These are phyloP conservation scores for Craspedostauros australis DNA, from an alignment of 108 stramenopile genomes.

Conservation along the genomic window DNA sequence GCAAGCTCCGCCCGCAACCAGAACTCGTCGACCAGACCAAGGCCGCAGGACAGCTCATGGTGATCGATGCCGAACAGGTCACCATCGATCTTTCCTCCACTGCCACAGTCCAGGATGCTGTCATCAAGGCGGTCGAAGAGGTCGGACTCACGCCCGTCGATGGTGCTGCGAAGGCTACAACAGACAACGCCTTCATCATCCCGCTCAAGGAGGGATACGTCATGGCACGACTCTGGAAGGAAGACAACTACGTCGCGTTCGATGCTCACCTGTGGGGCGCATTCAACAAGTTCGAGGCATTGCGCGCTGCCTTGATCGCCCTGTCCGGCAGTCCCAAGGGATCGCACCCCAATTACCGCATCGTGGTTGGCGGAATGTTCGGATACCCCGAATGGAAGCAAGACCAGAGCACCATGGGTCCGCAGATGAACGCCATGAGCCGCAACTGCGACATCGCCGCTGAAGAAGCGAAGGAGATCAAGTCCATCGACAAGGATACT, in stretches of 20 bases:
- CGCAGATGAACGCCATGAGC: conserved; percentile 26
- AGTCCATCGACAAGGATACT: too few species aligned
- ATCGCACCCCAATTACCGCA: conserved; percentile 44
- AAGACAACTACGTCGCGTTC: conserved; percentile 49
- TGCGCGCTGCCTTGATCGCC: conserved; percentile 22
- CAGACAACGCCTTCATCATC: conserved; percentile 14
- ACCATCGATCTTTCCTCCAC: conserved; percentile 10
- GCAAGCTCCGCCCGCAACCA: too few species aligned
- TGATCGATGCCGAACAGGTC: conserved; percentile 61
- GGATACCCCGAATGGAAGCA: conserved; percentile 67
- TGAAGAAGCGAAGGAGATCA: too few species aligned
- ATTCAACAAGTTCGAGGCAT: conserved; percentile 36
- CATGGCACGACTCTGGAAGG: conserved; percentile 45
- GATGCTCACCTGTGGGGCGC: conserved; percentile 44
- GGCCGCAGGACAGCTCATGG: conserved; percentile 60
- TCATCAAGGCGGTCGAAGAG: conserved; percentile 18
- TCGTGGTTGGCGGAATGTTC: conserved; percentile 79
- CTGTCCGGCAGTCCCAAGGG: conserved; percentile 14
- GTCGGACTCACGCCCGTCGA: conserved; percentile 27
- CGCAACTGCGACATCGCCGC: conserved; percentile 17
- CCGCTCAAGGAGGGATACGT: conserved; percentile 62
- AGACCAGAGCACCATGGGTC: conserved; percentile 59
- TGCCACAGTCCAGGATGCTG: conserved; percentile 3
- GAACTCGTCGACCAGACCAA: conserved; percentile 37
- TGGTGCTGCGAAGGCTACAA: conserved; percentile 11